Base-by-base conservation (phyloP, 2,329 filamentous ascomycete genomes). In the Calonectria pteridis region DNA sequence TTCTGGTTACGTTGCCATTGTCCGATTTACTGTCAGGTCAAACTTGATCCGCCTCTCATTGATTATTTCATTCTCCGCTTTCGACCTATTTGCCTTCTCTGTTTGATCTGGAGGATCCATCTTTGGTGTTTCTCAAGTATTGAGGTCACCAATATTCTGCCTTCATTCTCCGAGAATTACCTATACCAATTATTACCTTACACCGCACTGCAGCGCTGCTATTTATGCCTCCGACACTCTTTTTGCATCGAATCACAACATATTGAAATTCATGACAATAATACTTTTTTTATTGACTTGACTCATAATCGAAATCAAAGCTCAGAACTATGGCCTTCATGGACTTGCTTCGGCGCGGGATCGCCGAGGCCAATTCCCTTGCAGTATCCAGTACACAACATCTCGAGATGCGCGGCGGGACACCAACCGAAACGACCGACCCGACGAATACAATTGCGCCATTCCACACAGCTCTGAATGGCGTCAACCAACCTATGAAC, bases 401-500 rank as follows among this genome's bases (percentile, higher is more conserved):
- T 37, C 40, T 85, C 68, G 73, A 83, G 67, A 69, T 73, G 66
- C 80, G 82, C 72, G 77, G 66, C 37, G 75, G 81, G 26, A 64
- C 20, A 9, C 9, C 43, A 23, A 46, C 78, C 51, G 74, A 78
- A 73, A 80, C 81, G 73, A 78, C 82, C 75, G 80, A 83, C 58
- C 81, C 87, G 29, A 85, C 84, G 49, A 85, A 87, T 28, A 90
- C 89, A 26, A 89, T 92, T 71, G 86, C 88, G 16, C 88, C 89
- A 23, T 93, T 88, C 81, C 86, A 88, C 77, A 88, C 87, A 33
- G 86, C 86, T 58, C 87, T 93, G 74, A 89, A 88, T 78, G 91
- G 91, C 69, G 91, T 93, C 75, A 89, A 92, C 78, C 91, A 92
- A 80, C 77, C 84, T 1, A 84, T 88, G 77, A 92, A 93, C 81